Base-by-base conservation (phyloP, 306 rosid genomes). In the Malus asiatica region DNA sequence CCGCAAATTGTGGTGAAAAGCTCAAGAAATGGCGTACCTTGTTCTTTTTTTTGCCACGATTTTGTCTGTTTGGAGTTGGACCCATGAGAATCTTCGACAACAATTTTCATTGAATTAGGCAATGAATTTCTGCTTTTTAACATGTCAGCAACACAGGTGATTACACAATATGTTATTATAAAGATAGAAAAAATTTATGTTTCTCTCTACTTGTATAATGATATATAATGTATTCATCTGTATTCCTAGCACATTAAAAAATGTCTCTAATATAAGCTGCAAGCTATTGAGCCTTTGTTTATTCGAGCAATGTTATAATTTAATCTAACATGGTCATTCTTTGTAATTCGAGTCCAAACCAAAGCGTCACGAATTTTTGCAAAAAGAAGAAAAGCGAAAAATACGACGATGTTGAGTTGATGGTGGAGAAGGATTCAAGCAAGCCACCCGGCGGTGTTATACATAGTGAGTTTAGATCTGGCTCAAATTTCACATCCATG, bases 1-100 rank as follows among this genome's bases (percentile, higher is more conserved):
- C 78, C 82, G 68, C n/a, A 57, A 73, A 53, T 78, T 73, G 78
- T 76, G 78, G 68, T 58, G 64, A 27, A 72, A 19, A 69, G 68
- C 27, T 64, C 32, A 18, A 73, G n/a, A 78, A 72, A 42, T 55
- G 46, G 68, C 42, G 58, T 66, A 53, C 62, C 15, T 6, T 1
- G 45, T 42, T 42, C 53, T 40, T 65, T 12, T 10, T 7, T 8
- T 53, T 55, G 60, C 60, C 60, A 55, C 60, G 20, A 19, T 55
- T 20, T 55, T 18, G 55, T 51, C 55, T 51, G 8, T 51, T 5
- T 51, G 55, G 55, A 51, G 3, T 51, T 51, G 55, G 55, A 51
- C 55, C 55, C 55, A 51, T 51, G 8, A 5, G 55, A 51, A 51
- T 51, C 55, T 51, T 15, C 55, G 55, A 51, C 20, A 5, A 51